A percentile compares a stretch with the other conserved stretches of the same genome.
Conservation (phyloP, 2,329 filamentous ascomycete species). For the Alternaria arborescens region DNA sequence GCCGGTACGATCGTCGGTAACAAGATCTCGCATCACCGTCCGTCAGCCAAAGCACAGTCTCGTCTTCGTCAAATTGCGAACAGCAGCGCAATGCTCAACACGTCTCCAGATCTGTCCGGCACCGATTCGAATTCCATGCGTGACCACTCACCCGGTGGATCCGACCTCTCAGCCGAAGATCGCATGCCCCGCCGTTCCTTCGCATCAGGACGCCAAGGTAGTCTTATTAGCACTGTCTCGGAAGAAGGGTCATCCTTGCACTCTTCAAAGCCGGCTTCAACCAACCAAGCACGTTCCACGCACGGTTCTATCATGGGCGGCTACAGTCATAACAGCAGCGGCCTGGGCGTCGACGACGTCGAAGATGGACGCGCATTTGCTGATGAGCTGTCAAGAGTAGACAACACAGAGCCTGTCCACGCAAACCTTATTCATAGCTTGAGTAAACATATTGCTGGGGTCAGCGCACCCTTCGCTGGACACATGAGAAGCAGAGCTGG, state of each 20-base stretch:
- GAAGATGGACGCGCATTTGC: conserved; percentile 48
- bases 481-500: conserved; percentile 26
- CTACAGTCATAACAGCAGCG: conserved; percentile 20
- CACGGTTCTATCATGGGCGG: conserved; percentile 39
- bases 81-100: conserved; percentile 69
- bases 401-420: conserved; percentile 48
- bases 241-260: conserved; percentile 39
- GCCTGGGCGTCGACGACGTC: conserved; percentile 28
- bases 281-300: conserved; percentile 28
- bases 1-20: conserved; percentile 97
- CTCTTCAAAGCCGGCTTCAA: conserved; percentile 21
- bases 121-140: conserved; percentile 42
- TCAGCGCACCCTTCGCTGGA: conserved; percentile 36
- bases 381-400: conserved; percentile 46
- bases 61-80: conserved; percentile 85
- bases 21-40: conserved; percentile 90
- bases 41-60: conserved; percentile 78
- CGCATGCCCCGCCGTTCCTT: conserved; percentile 38
- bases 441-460: conserved; percentile 44
- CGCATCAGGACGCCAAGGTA: conserved; percentile 42
- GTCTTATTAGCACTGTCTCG: conserved; percentile 39
- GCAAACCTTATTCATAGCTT: conserved; percentile 46
- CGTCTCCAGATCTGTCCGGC: conserved; percentile 44
- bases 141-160: conserved; percentile 45
- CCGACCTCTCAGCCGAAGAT: conserved; percentile 36